Evolutionary conservation across 139 green algal species (phyloP).

Genomic region (Picochlorum sp.): DNA sequence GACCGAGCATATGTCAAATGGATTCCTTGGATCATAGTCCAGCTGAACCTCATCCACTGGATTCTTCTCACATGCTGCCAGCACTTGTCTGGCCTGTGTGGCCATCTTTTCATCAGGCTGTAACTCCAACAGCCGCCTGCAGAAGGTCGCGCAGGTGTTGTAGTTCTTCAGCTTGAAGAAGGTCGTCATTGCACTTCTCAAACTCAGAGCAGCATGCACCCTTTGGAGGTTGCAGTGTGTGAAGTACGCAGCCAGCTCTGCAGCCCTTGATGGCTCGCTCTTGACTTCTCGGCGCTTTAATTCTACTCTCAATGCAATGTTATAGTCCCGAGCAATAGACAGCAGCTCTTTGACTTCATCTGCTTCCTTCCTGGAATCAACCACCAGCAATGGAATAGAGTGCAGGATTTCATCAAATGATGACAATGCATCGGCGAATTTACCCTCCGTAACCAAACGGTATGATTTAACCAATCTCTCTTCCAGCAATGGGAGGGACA

Average conservation of each 20-base stretch:
- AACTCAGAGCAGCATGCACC: conserved; percentile 76
- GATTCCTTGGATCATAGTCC: conserved; percentile 96
- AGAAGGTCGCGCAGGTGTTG: conserved; percentile 81
- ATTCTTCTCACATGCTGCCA: conserved; percentile 86
- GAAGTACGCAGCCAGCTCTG: conserved; percentile 98
- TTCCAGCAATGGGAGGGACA: conserved; percentile 61
- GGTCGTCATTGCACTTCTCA: conserved; percentile 85
- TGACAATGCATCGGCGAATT: conserved; percentile 90
- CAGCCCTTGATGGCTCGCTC: conserved; percentile 60
- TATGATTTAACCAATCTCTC: conserved; percentile 67
- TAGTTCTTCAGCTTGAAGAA: conserved; percentile 97
- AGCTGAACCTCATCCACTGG: conserved; percentile 76
- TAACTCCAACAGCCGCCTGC: conserved; percentile 88
- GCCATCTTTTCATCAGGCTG: conserved; percentile 77
- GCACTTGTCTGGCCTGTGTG: conserved; percentile 75
- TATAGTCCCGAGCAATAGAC: conserved; percentile 84
- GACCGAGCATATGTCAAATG: conserved; percentile 91
- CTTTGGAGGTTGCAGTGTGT: conserved; percentile 88
- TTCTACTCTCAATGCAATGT: conserved; percentile 82
- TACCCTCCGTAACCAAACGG: conserved; percentile 92
- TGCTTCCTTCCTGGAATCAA: conserved; percentile 83
- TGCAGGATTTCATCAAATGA: conserved; percentile 79
- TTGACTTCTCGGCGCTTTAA: conserved; percentile 77
- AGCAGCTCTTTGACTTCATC: conserved; percentile 95
- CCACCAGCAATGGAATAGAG: conserved; percentile 79